Conservation (phyloP, 495 filamentous ascomycete genomes). For the Aspergillus kassunensis region DNA sequence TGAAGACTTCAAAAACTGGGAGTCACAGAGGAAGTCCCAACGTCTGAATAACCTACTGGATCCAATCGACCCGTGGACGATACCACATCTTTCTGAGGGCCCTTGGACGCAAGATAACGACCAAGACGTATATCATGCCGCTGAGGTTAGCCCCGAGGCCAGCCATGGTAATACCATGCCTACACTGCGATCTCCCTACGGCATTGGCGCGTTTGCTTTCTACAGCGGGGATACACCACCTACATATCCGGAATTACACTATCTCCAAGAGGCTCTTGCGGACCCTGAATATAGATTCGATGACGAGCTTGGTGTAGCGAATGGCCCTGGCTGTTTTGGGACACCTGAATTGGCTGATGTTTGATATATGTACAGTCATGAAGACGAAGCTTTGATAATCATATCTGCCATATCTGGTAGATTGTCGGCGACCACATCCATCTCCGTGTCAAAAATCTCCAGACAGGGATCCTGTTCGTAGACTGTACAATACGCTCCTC, state of each 20-base stretch:
- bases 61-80: too few species aligned
- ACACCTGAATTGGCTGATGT: too few species aligned
- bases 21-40: conserved; percentile 12
- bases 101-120: too few species aligned
- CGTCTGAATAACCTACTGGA: too few species aligned
- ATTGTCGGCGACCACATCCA: conserved; percentile 29
- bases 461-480: conserved; percentile 28
- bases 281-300: neutral
- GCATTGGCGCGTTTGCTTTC: neutral
- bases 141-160: too few species aligned
- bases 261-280: neutral
- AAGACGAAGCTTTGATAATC: conserved; percentile 10
- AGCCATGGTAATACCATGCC: neutral
- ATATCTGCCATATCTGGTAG: conserved; percentile 27
- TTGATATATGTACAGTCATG: too few species aligned
- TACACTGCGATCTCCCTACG: neutral
- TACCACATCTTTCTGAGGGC: too few species aligned
- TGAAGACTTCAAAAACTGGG: conserved; percentile 30
- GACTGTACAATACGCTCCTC: conserved; percentile 30
- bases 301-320: neutral
- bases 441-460: conserved; percentile 25
- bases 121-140: too few species aligned
- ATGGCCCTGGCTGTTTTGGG: neutral
- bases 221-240: neutral
- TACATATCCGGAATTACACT: neutral